Percentiles rank a stretch among this genome's conserved stretches.
These are phyloP conservation scores for Leccinum cinnamomeum DNA, from an alignment of 1,284 basidiomycete species.

Conservation along the genomic window DNA sequence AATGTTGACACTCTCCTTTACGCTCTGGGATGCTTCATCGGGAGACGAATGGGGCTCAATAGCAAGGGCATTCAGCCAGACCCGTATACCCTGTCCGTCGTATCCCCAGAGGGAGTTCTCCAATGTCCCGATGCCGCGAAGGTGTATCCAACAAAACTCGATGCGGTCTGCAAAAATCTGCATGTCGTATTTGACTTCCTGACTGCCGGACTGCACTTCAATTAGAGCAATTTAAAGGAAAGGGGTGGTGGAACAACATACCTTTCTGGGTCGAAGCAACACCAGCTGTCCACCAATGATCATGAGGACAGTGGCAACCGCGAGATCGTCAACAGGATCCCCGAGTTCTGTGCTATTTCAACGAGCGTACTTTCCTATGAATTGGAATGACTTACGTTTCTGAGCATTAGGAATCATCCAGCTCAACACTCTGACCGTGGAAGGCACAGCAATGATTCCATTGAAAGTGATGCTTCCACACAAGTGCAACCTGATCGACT, in stretches of 20 bases:
- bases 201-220: constrained; percentile 62
- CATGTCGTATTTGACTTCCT: constrained; percentile 97
- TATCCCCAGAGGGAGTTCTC: constrained; percentile 99
- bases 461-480: constrained; percentile 96
- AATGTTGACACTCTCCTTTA: constrained; percentile 92
- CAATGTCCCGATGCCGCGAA: constrained; percentile 87
- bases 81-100: constrained; percentile 84
- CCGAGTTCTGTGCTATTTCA: constrained; percentile 67
- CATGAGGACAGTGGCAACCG: constrained; percentile 94
- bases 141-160: constrained; percentile 98
- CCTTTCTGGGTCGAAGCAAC: constrained; percentile 82
- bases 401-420: constrained; percentile 97
- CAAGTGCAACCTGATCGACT: constrained; percentile 82
- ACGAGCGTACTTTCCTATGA: constrained; percentile 4
- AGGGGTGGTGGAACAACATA: constrained; percentile 25
- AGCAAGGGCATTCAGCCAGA: constrained; percentile 95
- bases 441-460: constrained; percentile 87
- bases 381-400: constrained; percentile 64
- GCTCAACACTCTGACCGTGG: constrained; percentile 86
- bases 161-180: constrained; percentile 95
- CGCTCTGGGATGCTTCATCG: constrained; percentile 55
- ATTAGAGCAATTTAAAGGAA: constrained; percentile 3
- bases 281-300: constrained; percentile 94
- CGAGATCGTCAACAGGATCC: constrained; percentile 91
- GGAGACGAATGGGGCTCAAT: constrained; percentile 62